A percentile compares a stretch with the other conserved stretches of the same genome.
phyloP scores from a whole-genome alignment of 805 yeast species.

The Wickerhamomyces bisporus region DNA sequence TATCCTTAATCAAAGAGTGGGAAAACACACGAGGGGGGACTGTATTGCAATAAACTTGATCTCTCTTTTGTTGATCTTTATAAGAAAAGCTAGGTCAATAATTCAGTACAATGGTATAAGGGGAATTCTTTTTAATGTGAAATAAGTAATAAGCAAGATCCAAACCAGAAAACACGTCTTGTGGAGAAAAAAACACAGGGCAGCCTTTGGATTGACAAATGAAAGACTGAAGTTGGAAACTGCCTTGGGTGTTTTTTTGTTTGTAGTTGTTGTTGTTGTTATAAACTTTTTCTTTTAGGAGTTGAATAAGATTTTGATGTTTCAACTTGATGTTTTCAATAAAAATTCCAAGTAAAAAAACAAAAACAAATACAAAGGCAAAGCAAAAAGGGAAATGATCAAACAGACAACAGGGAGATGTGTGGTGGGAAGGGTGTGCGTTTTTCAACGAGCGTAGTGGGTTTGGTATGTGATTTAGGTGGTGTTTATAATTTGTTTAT shows the following conservation, averaged over 20 bases:
- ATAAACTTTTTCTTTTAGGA: too few species aligned
- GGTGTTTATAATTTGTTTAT: too few species aligned
- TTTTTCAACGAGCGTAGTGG: too few species aligned
- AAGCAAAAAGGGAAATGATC: neutral
- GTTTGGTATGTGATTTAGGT: too few species aligned
- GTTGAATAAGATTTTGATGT: too few species aligned
- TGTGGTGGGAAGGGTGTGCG: too few species aligned
- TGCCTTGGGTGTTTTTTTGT: neutral
- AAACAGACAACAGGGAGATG: too few species aligned
- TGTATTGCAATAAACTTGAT: neutral
- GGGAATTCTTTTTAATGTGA: too few species aligned
- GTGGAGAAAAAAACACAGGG: neutral
- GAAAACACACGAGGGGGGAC: neutral
- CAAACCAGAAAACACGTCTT: neutral
- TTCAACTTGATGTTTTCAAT: neutral
- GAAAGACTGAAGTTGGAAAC: constrained; percentile 4
- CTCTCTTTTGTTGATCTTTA: too few species aligned
- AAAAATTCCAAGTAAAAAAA: neutral
- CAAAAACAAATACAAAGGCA: neutral
- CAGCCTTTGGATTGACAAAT: neutral
- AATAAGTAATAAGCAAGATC: too few species aligned
- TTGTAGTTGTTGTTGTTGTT: neutral
- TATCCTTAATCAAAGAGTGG: neutral
- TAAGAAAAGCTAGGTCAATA: too few species aligned
- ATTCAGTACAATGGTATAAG: too few species aligned